Evolutionary conservation across 140 eudicot species (phyloP), one percentile per base, ranked within the genome.

Genomic region (Anethum foeniculum): DNA sequence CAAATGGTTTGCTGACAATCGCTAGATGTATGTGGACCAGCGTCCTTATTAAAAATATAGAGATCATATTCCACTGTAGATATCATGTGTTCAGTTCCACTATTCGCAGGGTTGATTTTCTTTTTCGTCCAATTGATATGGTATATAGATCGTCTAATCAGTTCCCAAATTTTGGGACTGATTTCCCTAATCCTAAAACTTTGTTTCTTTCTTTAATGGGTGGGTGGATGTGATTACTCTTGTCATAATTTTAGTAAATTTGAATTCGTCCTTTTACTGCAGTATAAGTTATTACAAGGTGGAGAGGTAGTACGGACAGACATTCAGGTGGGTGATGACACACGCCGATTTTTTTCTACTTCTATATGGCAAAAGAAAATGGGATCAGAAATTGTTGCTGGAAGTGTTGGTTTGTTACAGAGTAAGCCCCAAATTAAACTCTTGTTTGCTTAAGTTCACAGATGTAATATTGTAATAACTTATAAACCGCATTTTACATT

Each of bases 281-380:
- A 93, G 96, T 93, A 93, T 86, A 93, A 86, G 81, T 65, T 85
- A 60, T 81, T 90, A 80, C 78, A 82, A 8, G 92, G 92, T 68
- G 91, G 91, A 51, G 89, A 86, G 51, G 89, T 91, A 81, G 83
- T 90, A 79, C 86, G 96, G 90, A 89, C 90, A 36, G 97, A 93
- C 77, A 81, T 93, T 85, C 90, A 89, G 60, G 96, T 93, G 8
- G 97, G 96, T 18, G 97, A 93, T 18, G 94, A 91, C 12, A 93
- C 97, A 21, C 88, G 85, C 77, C 85, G 86, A 18, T 93, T 83
- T 84, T 93, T 93, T 80, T 85, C 90, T 28, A 87, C 91, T 19
- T 89, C 94, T 69, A 79, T 93, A 72, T 93, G 97, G 97, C 85
- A 81, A 49, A 91, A 91, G 80, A 81, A 85, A 25, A 84, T 88